These are phyloP conservation scores for Suhomyces chickasaworum DNA, from an alignment of 1,139 yeast genomes.

Conservation along the genomic window DNA sequence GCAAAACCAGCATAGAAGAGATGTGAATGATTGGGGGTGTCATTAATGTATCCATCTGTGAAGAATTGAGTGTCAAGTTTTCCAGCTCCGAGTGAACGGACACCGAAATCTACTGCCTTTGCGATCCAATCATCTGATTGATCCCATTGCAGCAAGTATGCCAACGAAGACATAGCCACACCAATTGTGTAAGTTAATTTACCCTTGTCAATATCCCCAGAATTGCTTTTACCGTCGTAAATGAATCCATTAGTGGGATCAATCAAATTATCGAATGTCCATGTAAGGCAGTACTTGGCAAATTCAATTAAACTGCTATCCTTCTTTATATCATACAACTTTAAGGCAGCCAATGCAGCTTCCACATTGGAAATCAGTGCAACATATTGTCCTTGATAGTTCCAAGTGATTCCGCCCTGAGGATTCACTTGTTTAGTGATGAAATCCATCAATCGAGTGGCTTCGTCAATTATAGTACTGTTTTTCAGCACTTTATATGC, in stretches of 20 bases:
- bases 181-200: slow-evolving; percentile 43
- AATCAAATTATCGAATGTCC: slow-evolving; percentile 29
- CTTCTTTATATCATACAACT: slow-evolving; percentile 23
- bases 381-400: slow-evolving; percentile 28
- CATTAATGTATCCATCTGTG: slow-evolving; percentile 17
- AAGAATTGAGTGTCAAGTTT: slow-evolving; percentile 15
- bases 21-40: slow-evolving; percentile 17
- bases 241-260: slow-evolving; percentile 34
- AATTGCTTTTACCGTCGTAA: slow-evolving; percentile 31
- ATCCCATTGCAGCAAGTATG: slow-evolving; percentile 23
- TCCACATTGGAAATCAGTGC: slow-evolving; percentile 41
- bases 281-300: slow-evolving; percentile 28
- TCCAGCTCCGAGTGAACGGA: slow-evolving; percentile 16
- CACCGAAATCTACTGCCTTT: slow-evolving; percentile 19
- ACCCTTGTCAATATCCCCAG: slow-evolving; percentile 30
- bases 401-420: slow-evolving; percentile 38
- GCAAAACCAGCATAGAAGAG: slow-evolving; percentile 19
- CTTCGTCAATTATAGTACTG: slow-evolving; percentile 20
- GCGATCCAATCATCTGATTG: slow-evolving; percentile 16
- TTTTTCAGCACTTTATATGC: slow-evolving; percentile 25
- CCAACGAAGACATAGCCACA: slow-evolving; percentile 33
- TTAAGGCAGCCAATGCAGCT: slow-evolving; percentile 38
- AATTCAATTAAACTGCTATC: slow-evolving; percentile 21
- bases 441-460: slow-evolving; percentile 21
- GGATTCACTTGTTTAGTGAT: slow-evolving; percentile 21